These are phyloP conservation scores for Haplosporangium gracile DNA, from an alignment of 192 early-diverging fungal species.

Conservation along the genomic window DNA sequence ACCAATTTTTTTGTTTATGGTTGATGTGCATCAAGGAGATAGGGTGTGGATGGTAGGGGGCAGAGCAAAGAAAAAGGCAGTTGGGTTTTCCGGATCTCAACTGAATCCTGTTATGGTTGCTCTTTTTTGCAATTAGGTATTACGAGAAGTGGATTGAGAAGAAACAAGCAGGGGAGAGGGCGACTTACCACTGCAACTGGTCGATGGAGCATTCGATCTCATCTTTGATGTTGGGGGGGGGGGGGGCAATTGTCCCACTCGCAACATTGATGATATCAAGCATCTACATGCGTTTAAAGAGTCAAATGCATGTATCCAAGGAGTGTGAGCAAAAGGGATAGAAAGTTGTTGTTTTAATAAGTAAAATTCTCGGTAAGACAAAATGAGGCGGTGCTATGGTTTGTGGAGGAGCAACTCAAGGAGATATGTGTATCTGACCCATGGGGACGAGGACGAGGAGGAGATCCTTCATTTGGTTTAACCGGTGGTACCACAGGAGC, in stretches of 20 bases:
- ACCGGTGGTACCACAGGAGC: slow-evolving; percentile 24
- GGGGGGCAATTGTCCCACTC: slow-evolving; percentile 23
- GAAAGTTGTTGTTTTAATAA: too few species aligned
- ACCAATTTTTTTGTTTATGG: not conserved
- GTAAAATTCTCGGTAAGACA: not conserved
- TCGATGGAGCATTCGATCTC: slow-evolving; percentile 13
- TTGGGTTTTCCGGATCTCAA: not conserved
- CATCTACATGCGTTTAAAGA: not conserved
- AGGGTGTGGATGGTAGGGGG: not conserved
- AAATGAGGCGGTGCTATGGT: not conserved
- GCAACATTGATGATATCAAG: slow-evolving; percentile 32
- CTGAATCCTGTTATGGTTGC: not conserved
- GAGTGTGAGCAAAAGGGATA: not conserved
- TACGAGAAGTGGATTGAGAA: not conserved
- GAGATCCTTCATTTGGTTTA: slow-evolving; percentile 22
- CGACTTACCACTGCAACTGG: slow-evolving; percentile 26
- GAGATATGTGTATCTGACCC: slow-evolving; percentile 14
- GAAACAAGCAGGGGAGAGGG: not conserved
- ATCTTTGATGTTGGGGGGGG: slow-evolving; percentile 23
- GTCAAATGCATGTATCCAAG: too few species aligned
- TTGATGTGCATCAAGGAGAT: not conserved
- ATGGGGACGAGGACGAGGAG: slow-evolving; percentile 28
- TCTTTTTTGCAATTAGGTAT: not conserved
- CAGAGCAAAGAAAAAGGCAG: not conserved
- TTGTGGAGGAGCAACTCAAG: not conserved